These are phyloP conservation scores for Trematosphaeria pertusa DNA, from an alignment of 2,329 filamentous ascomycete genomes.

Conservation along the genomic window DNA sequence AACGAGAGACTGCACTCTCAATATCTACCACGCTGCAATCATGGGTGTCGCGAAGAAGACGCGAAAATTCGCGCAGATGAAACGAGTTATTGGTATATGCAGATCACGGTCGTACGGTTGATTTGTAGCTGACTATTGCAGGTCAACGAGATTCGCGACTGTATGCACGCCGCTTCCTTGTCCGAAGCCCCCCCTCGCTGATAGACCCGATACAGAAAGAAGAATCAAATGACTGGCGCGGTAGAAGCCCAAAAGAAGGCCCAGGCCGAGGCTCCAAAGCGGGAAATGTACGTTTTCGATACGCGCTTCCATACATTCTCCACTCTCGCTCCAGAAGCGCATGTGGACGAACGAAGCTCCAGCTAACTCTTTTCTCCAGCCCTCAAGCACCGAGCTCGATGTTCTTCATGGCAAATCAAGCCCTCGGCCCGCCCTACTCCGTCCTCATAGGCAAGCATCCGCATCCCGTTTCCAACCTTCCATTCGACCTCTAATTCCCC, in stretches of 20 bases:
- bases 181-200: constrained; percentile 12
- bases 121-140: constrained; percentile 24
- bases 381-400: constrained; percentile 75
- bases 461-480: constrained; percentile 74
- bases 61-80: constrained; percentile 85
- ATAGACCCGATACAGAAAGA: constrained; percentile 58
- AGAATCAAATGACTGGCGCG: constrained; percentile 75
- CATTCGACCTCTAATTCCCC: constrained; percentile 82
- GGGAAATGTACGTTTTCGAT: constrained; percentile 73
- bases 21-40: constrained; percentile 26
- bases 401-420: constrained; percentile 69
- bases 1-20: constrained; percentile 6
- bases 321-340: no score
- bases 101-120: no score
- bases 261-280: constrained; percentile 69
- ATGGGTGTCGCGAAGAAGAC: constrained; percentile 94
- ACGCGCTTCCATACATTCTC: no score
- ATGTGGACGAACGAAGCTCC: no score
- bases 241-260: constrained; percentile 62
- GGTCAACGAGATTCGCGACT: constrained; percentile 76
- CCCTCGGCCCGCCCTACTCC: constrained; percentile 81
- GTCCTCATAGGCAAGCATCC: constrained; percentile 68
- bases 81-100: constrained; percentile 79
- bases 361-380: no score
- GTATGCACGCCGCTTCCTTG: constrained; percentile 40